phyloP scores from a whole-genome alignment of 352 stramenopile genomes.

The Pythium phragmitis region DNA sequence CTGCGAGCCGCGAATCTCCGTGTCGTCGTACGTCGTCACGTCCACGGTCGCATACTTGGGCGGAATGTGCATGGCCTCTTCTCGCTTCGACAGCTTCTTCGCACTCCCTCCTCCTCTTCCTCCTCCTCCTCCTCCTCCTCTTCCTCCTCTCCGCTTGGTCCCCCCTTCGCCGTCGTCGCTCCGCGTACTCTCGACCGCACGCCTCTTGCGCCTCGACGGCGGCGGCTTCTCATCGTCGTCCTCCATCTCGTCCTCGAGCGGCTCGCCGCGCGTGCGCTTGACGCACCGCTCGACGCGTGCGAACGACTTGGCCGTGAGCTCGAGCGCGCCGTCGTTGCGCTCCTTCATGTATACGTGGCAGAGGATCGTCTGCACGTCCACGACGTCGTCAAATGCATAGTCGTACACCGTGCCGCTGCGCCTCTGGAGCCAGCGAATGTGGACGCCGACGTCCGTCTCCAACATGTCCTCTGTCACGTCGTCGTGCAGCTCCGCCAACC shows the following conservation, averaged over 20 bases:
- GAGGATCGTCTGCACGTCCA: constrained; percentile 66
- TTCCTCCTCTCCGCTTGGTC: constrained; percentile 11
- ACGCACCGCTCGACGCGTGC: constrained; percentile 47
- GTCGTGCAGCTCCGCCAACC: constrained; percentile 68
- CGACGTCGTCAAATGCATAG: constrained; percentile 56
- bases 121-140: constrained; percentile 15
- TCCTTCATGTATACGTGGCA: constrained; percentile 70
- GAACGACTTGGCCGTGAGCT: constrained; percentile 68
- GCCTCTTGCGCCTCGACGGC: constrained; percentile 30
- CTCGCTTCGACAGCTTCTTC: constrained; percentile 43
- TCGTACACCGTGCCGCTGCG: constrained; percentile 34
- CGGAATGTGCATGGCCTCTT: constrained; percentile 47
- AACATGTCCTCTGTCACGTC: constrained; percentile 80
- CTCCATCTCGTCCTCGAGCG: constrained; percentile 30
- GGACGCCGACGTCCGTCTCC: constrained; percentile 42
- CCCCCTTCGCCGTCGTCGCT: constrained; percentile 25
- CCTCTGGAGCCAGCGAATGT: constrained; percentile 65
- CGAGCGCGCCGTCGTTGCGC: constrained; percentile 33
- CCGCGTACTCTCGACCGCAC: constrained; percentile 5
- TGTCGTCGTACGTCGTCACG: constrained; percentile 53
- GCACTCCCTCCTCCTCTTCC: constrained; percentile 8
- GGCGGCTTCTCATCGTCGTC: constrained; percentile 62
- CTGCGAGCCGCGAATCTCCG: constrained; percentile 51
- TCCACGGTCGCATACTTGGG: constrained; percentile 50
- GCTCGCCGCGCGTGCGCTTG: constrained; percentile 35